phyloP scores from a whole-genome alignment of 768 basidiomycete species.

The Mycena rebaudengoi region DNA sequence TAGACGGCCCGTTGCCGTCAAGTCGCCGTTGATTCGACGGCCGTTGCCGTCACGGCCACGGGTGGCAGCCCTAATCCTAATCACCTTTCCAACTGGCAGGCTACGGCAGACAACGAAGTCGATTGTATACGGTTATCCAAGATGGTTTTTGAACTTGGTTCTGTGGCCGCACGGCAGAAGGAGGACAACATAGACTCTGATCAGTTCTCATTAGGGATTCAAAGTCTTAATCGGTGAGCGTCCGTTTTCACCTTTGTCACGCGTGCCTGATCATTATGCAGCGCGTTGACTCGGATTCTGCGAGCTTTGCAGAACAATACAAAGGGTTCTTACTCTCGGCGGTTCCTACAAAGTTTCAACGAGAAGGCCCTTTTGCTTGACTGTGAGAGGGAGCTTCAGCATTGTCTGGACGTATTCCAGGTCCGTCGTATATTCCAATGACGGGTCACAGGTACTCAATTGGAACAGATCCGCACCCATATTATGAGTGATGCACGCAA shows the following conservation, averaged over 20 bases:
- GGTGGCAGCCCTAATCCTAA: no score
- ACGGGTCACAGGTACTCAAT: no score
- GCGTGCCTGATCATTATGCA: not conserved
- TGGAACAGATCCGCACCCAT: constrained; percentile 22
- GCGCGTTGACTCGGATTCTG: constrained; percentile 15
- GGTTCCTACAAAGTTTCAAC: constrained; percentile 8
- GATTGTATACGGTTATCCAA: constrained; percentile 16
- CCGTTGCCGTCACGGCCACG: no score
- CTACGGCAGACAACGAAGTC: constrained; percentile 25
- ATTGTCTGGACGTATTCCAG: constrained; percentile 26
- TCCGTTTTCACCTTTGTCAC: not conserved
- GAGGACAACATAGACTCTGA: not conserved
- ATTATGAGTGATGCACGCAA: constrained; percentile 11
- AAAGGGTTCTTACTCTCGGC: constrained; percentile 16
- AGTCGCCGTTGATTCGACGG: no score
- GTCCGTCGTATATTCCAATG: not conserved
- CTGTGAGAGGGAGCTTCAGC: constrained; percentile 29
- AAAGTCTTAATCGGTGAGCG: constrained; percentile 10
- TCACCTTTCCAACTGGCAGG: constrained; percentile 11
- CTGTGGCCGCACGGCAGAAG: constrained; percentile 5
- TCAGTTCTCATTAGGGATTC: constrained; percentile 8
- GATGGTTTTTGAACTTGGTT: constrained; percentile 22
- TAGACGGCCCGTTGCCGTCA: no score
- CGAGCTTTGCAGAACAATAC: constrained; percentile 14
- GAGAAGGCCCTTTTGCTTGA: constrained; percentile 17